Percentiles rank a stretch among this genome's conserved stretches.
Conservation (phyloP, 257 asterid genomes). For the Penstemon newberryi region DNA sequence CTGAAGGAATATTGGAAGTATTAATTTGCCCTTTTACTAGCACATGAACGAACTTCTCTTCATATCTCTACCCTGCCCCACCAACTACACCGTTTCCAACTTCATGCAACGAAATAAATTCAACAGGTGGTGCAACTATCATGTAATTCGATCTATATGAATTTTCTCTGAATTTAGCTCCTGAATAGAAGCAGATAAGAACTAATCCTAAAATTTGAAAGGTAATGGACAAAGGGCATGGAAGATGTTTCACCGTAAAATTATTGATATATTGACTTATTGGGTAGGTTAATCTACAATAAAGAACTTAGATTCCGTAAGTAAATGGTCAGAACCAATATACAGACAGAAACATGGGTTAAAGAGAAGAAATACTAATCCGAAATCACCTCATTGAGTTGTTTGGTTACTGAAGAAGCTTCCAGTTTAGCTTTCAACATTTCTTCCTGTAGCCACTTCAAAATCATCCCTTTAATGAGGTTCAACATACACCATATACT, state of each 20-base stretch:
- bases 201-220: background rate
- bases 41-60: no score
- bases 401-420: constrained; percentile 38
- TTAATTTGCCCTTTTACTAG: no score
- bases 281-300: background rate
- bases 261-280: background rate
- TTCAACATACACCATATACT: constrained; percentile 6
- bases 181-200: no score
- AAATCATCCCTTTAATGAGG: constrained; percentile 22
- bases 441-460: constrained; percentile 43
- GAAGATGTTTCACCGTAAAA: background rate
- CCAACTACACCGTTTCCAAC: no score
- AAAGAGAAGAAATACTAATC: background rate
- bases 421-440: constrained; percentile 50
- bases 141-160: no score
- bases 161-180: no score
- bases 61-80: no score
- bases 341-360: background rate
- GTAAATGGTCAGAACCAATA: background rate
- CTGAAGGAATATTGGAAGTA: no score
- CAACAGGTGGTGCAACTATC: no score
- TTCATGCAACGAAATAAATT: no score
- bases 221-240: background rate
- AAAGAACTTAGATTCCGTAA: constrained; percentile 3
- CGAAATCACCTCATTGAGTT: constrained; percentile 38